Evolutionary conservation across 2,329 filamentous ascomycete genomes (phyloP).

Genomic region (Dichotomopilus funicola): DNA sequence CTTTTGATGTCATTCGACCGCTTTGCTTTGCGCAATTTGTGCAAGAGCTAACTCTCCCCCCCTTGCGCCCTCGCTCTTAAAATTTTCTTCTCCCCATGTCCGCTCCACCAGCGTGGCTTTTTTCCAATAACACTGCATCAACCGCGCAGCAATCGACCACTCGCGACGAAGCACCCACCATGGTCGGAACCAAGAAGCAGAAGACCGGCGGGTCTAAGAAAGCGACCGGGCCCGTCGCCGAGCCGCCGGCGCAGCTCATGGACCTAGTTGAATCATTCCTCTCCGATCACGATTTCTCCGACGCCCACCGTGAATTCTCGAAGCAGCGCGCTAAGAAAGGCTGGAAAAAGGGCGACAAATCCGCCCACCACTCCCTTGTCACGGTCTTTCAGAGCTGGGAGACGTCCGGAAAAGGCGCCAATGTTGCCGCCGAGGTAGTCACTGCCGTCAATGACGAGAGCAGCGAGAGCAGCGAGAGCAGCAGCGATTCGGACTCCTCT

Average conservation of each 20-base stretch:
- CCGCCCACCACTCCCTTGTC: constrained; percentile 37
- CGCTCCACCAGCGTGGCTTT: constrained; percentile 23
- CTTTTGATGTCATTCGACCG: not conserved
- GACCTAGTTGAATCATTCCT: constrained; percentile 62
- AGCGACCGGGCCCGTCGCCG: constrained; percentile 12
- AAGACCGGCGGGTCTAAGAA: constrained; percentile 19
- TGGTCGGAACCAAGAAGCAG: constrained; percentile 19
- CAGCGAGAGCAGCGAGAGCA: constrained; percentile 24
- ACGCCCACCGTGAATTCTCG: constrained; percentile 55
- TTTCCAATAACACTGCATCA: constrained; percentile 21
- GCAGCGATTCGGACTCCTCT: constrained; percentile 29
- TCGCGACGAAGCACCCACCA: constrained; percentile 8
- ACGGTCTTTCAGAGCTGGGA: constrained; percentile 48
- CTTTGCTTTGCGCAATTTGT: not conserved
- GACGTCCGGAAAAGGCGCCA: constrained; percentile 28
- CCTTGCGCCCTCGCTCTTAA: not conserved
- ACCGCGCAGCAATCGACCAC: constrained; percentile 1
- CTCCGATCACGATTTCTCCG: constrained; percentile 56
- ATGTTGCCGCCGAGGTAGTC: constrained; percentile 26
- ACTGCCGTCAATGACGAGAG: constrained; percentile 30
- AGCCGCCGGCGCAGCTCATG: constrained; percentile 55
- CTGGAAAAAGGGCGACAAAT: constrained; percentile 27
- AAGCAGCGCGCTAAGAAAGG: constrained; percentile 54
- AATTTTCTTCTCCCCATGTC: constrained; percentile 16
- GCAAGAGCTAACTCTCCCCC: not conserved